Base-by-base conservation (phyloP, 257 asterid species). In the Thymus mandschuricus region DNA sequence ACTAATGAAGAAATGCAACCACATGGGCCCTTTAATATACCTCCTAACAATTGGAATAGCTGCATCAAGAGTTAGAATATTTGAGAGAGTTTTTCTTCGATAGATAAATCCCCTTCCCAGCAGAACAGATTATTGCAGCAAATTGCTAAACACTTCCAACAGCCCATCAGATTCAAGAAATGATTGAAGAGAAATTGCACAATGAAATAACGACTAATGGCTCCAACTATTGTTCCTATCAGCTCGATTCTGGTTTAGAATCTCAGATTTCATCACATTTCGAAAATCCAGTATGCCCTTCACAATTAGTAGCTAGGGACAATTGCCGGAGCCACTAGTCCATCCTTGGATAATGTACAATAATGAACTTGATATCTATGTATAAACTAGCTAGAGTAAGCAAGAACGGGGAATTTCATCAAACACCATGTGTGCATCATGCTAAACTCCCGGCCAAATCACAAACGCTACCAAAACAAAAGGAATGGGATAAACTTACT, bases 1-100 rank as follows among this genome's bases (percentile, higher is more conserved):
- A 40, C 96, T 96, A 83, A 93, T 64, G 74, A 93, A 88, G 81
- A 91, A 86, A 76, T 93, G 98, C 76, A 91, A 49, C 97, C 94
- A 89, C 88, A 93, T 89, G 45, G 96, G 97, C 76, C 96, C 98
- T 89, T 78, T 89, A 73, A 91, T 78, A 87, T 87, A 70, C 79
- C 79, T 89, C 78, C 78, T 87, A 56, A 91, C 96, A 35, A 87
- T 50, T 10, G 98, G 97, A 96, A 89, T 93, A 60, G 87, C 98
- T 93, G 88, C 78, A 76, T 51, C 55, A 55, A 15, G 8, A 46
- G 49, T 1, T 8, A 44, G 8, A 30, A 66, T 35, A 15, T 44
- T 70, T 30, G 58, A 60, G 66, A 46, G 49, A 73, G 38, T 66
- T 31, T 40, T 33, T 72, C 46, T 30, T 41, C 7, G 5, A 8